Percentiles rank a stretch among this genome's conserved stretches.
phyloP scores from a whole-genome alignment of 2,329 filamentous ascomycete species.

The Calonectria montana region DNA sequence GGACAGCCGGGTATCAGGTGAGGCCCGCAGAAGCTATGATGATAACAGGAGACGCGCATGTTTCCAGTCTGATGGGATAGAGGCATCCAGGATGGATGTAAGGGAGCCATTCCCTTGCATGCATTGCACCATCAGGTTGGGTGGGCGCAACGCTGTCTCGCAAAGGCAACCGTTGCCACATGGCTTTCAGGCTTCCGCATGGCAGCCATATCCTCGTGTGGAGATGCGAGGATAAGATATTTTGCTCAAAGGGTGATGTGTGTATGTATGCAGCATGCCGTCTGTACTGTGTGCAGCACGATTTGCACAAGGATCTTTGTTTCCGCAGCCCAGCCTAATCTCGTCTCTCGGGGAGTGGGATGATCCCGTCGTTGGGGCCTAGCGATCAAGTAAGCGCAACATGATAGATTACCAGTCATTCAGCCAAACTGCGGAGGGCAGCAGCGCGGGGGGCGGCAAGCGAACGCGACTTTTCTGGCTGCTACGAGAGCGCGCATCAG shows the following conservation, averaged over 20 bases:
- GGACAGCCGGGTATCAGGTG: slow-evolving; percentile 4
- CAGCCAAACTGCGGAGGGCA: not conserved
- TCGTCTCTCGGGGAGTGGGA: not conserved
- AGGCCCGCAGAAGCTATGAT: not conserved
- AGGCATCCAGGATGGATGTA: not conserved
- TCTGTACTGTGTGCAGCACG: not conserved
- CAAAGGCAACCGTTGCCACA: slow-evolving; percentile 16
- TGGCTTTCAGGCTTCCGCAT: slow-evolving; percentile 21
- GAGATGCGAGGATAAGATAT: slow-evolving; percentile 8
- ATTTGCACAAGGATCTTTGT: not conserved
- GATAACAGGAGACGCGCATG: slow-evolving; percentile 5
- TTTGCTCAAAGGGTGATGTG: not conserved
- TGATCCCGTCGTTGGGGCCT: not conserved
- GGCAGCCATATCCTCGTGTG: slow-evolving; percentile 13
- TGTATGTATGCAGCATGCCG: not conserved
- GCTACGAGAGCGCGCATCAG: slow-evolving; percentile 18
- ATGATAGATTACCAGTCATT: slow-evolving; percentile 25
- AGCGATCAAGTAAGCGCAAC: slow-evolving; percentile 9
- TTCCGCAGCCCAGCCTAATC: not conserved
- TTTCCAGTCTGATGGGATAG: slow-evolving; percentile 5
- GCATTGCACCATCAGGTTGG: slow-evolving; percentile 18
- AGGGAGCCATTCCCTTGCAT: not conserved
- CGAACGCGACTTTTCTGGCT: slow-evolving; percentile 13
- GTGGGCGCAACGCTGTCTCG: slow-evolving; percentile 15
- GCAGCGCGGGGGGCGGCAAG: slow-evolving; percentile 4